Base-by-base conservation (phyloP, 805 yeast genomes). In the Candida wancherniae region DNA sequence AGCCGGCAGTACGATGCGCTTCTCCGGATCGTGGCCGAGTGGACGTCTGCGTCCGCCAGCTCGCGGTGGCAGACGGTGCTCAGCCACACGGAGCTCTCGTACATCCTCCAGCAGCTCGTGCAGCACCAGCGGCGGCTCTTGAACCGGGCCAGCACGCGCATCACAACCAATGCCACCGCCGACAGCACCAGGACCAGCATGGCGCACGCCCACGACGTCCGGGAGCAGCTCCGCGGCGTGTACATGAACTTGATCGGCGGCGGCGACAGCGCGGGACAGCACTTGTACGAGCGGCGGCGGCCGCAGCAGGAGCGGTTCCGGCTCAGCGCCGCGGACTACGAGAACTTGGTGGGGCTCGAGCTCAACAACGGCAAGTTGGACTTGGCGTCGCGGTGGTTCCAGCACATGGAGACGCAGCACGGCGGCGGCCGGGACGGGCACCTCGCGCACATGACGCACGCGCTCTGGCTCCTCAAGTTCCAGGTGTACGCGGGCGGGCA, bases 351-450 rank as follows among this genome's bases (percentile, higher is more conserved):
- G 12, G 13, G 29, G 24, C 44, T 64, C 31, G 71, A 65, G 39
- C 43, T 55, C 29, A 38, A 45, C 31, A 63, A 60, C 44, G 39
- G 36, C n/a, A 64, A 63, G 35, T 37, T 57, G 22, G 71, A 65
- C 44, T 51, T 64, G 41, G 69, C 66, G 3, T 47, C 60, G 4
- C 50, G 49, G 30, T 65, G 70, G 69, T 59, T 62, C 35, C 52
- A 47, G 28, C 44, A 52, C 27, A 54, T 63, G 36, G 60, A 61
- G 29, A 19, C 31, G 12, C 50, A 54, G 33, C 55, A 26, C 33
- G 47, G 42, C 8, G n/a, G 24, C 14, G 33, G 36, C 6, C 26
- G 29, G 11, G 15, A 25, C 9, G 22, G 33, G 8, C 38, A 34
- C 16, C 21, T 28, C 16, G 36, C 41, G 13, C 31, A 34, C 23